Evolutionary conservation across 768 basidiomycete genomes (phyloP).

Genomic region (Russula foetens): DNA sequence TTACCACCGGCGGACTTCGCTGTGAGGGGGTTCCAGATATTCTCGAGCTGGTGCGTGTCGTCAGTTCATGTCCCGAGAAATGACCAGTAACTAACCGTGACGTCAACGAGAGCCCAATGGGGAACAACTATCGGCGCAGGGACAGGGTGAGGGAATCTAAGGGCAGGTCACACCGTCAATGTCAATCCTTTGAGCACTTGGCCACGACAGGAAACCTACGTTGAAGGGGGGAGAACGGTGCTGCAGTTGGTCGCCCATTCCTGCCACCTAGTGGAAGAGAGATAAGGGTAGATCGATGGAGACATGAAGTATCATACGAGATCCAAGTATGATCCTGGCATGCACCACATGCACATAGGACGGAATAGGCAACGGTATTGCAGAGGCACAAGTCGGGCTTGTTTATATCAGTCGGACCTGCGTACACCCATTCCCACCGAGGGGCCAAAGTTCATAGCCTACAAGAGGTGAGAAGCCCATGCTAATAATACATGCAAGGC

Average conservation of each 20-base stretch:
- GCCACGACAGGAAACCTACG: not conserved
- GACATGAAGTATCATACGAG: not conserved
- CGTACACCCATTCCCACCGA: not conserved
- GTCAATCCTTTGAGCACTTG: not conserved
- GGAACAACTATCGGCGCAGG: not conserved
- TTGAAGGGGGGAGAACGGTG: not conserved
- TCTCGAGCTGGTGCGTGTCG: not conserved
- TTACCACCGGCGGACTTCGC: not conserved
- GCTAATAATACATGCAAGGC: not conserved
- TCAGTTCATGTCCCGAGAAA: not conserved
- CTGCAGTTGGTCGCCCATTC: not conserved
- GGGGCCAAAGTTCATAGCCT: not conserved
- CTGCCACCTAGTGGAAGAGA: not conserved
- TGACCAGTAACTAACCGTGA: not conserved
- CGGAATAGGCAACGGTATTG: not conserved
- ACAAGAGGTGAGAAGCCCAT: not conserved
- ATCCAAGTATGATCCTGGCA: not conserved
- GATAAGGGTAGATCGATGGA: not conserved
- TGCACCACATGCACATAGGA: constrained; percentile 8
- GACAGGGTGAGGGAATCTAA: constrained; percentile 1
- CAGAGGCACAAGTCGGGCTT: constrained; percentile 1
- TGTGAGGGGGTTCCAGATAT: not conserved
- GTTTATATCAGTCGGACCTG: not conserved
- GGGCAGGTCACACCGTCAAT: not conserved
- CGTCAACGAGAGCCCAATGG: too few species aligned